Conservation (phyloP, 306 rosid species). For the Cucumis sativus region DNA sequence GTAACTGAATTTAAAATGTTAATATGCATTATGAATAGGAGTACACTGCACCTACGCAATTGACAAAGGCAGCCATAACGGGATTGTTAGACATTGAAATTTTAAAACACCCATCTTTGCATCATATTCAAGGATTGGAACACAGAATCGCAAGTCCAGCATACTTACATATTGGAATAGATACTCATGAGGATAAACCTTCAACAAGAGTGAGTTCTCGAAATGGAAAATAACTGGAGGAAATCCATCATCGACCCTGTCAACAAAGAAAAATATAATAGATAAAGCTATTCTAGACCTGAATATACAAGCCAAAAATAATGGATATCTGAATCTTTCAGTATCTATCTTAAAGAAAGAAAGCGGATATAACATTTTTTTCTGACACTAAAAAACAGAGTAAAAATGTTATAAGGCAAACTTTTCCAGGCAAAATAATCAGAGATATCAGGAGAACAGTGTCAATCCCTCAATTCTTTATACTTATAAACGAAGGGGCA, state of each 20-base stretch:
- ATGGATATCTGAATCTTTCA: not conserved
- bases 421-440: not conserved
- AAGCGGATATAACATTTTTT: not conserved
- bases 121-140: not conserved
- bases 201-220: slow-evolving; percentile 70
- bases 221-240: slow-evolving; percentile 72
- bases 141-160: not conserved
- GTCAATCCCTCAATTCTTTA: too few species aligned
- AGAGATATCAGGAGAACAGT: not conserved
- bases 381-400: not conserved
- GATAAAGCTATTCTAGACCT: slow-evolving; percentile 9
- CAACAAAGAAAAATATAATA: slow-evolving; percentile 14
- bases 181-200: slow-evolving; percentile 91
- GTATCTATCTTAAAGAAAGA: not conserved
- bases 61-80: not conserved
- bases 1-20: not conserved
- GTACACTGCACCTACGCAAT: not conserved
- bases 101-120: not conserved
- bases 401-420: not conserved
- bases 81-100: not conserved
- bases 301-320: not conserved
- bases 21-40: not conserved
- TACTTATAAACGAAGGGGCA: too few species aligned
- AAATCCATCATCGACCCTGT: slow-evolving; percentile 89
- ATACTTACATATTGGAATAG: slow-evolving; percentile 70